Conservation (phyloP, 1,284 basidiomycete genomes). For the Ustilago tritici region DNA sequence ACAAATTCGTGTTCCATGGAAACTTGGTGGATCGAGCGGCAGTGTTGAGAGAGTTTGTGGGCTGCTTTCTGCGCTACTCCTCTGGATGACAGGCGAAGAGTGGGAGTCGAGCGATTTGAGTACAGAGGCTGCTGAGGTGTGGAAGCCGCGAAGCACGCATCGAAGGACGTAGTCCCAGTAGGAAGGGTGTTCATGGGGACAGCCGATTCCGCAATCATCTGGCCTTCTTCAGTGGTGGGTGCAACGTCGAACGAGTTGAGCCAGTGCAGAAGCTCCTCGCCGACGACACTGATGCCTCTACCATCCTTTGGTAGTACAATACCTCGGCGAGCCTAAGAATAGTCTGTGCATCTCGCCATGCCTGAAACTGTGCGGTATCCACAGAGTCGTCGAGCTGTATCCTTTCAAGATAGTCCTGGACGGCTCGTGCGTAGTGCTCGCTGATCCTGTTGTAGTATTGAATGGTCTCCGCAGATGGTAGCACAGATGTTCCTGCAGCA, state of each 20-base stretch:
- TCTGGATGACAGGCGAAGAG: conserved; percentile 47
- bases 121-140: conserved; percentile 60
- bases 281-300: conserved; percentile 84
- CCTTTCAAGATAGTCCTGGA: conserved; percentile 54
- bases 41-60: conserved; percentile 57
- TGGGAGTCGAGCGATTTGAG: conserved; percentile 58
- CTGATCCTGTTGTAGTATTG: conserved; percentile 63
- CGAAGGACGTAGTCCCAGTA: conserved; percentile 68
- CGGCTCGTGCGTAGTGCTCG: conserved; percentile 59
- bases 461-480: conserved; percentile 59
- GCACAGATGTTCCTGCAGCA: conserved; percentile 21
- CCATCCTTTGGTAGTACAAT: conserved; percentile 85
- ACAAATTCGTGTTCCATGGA: conserved; percentile 75
- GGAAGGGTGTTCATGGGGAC: conserved; percentile 60
- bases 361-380: conserved; percentile 37
- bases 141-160: conserved; percentile 65
- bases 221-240: conserved; percentile 65
- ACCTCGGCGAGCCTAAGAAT: conserved; percentile 87
- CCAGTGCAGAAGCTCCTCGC: conserved; percentile 96
- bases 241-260: conserved; percentile 75
- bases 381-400: conserved; percentile 43
- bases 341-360: conserved; percentile 67
- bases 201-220: conserved; percentile 61
- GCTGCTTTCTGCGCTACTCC: conserved; percentile 53
- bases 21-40: conserved; percentile 78